Base-by-base conservation (phyloP, 108 stramenopile species). In the Pinguiococcus pyrenoidosus region DNA sequence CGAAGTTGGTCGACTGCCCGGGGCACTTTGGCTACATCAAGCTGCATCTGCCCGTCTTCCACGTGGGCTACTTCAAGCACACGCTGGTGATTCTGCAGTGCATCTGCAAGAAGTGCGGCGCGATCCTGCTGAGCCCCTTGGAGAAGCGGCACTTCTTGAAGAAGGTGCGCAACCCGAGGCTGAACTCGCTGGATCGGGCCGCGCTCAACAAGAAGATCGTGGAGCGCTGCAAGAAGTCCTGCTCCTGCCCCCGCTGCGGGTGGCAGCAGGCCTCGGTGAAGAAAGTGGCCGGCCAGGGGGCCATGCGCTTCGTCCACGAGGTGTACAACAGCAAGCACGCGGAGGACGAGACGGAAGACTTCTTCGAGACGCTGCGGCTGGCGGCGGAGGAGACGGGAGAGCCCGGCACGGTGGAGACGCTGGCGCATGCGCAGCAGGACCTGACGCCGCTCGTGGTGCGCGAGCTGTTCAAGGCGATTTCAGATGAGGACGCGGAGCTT, bases 21-120 rank as follows among this genome's bases (percentile, higher is more conserved):
- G 96, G 96, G 3, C 91, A 93, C 54, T 98, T 73, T 60, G 96
- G 92, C 0, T 84, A 88, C 70, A 89, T 98, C 51, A 70, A 78
- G 28, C 59, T 98, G 25, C 82, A 86, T 8, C 73, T 98, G 36
- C 96, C 96, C 1, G 88, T 91, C 44, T 98, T 93, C 61, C 92
- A 98, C 72, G 88, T 93, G 44, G 96, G 96, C 3, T 98, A 83
- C 66, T 71, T 95, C 51, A 88, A 89, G 50, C 88, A 90, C 56
- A 93, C 85, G 7, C 68, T 92, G 18, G 69, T 73, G 18, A 39
- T 89, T 1, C 64, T 95, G 38, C 91, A 93, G 65, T 86, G 89
- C 68, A 84, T 95, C 28, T 98, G 96, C 71, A 98, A 98, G 69
- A 69, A 77, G 13, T 98, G 96, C 63, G 81, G 82, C n/a, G 57